Conservation (phyloP, 2,329 filamentous ascomycete species). For the Aspergillus proliferans region DNA sequence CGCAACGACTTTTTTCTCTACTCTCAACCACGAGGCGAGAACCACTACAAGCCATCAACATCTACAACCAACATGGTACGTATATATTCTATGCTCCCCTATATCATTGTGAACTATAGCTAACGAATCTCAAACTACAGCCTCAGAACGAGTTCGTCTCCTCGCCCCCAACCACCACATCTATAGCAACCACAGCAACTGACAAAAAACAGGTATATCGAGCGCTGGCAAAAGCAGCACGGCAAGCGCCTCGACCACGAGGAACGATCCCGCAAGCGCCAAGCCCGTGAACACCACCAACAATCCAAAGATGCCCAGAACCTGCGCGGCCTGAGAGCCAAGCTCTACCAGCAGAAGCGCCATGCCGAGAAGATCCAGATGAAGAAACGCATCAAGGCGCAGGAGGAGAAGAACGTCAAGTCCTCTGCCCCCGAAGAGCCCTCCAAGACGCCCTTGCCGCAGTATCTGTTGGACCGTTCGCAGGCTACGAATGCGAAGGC, state of each 20-base stretch:
- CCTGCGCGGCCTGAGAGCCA: slow-evolving; percentile 82
- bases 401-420: slow-evolving; percentile 96
- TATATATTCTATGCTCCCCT: background rate
- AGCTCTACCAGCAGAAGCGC: slow-evolving; percentile 87
- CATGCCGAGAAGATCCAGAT: slow-evolving; percentile 98
- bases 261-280: slow-evolving; percentile 79
- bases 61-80: slow-evolving; percentile 27
- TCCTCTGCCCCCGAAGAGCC: slow-evolving; percentile 71
- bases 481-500: slow-evolving; percentile 65
- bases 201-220: slow-evolving; percentile 53
- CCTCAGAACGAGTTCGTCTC: slow-evolving; percentile 41
- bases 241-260: slow-evolving; percentile 68
- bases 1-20: slow-evolving; percentile 10
- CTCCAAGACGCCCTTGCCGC: slow-evolving; percentile 69
- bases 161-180: slow-evolving; percentile 9
- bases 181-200: slow-evolving; percentile 7
- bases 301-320: slow-evolving; percentile 87
- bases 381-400: slow-evolving; percentile 87
- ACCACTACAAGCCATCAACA: slow-evolving; percentile 13
- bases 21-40: slow-evolving; percentile 20
- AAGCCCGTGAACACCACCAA: slow-evolving; percentile 83
- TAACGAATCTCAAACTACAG: slow-evolving; percentile 6
- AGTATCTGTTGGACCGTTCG: slow-evolving; percentile 86
- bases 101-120: background rate
- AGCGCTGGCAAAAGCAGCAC: slow-evolving; percentile 66